A percentile compares a stretch with the other conserved stretches of the same genome.
Evolutionary conservation across 768 basidiomycete species (phyloP).

Genomic region (Pleurotus ostreatus): DNA sequence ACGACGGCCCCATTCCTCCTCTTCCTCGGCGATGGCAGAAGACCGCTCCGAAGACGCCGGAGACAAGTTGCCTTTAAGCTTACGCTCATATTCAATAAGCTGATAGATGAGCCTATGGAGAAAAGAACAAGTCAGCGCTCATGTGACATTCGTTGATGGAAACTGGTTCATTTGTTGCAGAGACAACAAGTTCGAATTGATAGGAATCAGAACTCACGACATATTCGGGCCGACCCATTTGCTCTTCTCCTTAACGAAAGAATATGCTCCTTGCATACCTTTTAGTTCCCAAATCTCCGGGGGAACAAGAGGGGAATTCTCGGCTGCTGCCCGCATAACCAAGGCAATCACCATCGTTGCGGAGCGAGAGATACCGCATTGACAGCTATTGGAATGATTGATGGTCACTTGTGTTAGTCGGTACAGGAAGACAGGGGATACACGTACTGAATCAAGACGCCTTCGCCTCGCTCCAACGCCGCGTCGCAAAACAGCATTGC

Average conservation of each 20-base stretch:
- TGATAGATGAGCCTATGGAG: constrained; percentile 82
- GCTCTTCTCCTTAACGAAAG: constrained; percentile 87
- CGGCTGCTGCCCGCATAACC: constrained; percentile 88
- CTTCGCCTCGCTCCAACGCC: constrained; percentile 70
- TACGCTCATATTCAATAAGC: constrained; percentile 86
- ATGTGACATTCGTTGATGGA: neutral
- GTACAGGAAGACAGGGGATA: constrained; percentile 9
- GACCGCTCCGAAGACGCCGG: constrained; percentile 52
- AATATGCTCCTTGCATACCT: constrained; percentile 88
- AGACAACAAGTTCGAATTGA: constrained; percentile 2
- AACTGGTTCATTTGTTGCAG: constrained; percentile 12
- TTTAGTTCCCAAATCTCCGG: constrained; percentile 74
- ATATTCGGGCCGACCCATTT: constrained; percentile 90
- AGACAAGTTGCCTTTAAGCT: constrained; percentile 50
- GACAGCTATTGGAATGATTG: constrained; percentile 55
- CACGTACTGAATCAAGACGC: constrained; percentile 82
- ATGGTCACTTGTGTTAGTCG: constrained; percentile 15
- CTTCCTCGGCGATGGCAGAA: constrained; percentile 54
- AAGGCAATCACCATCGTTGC: constrained; percentile 88
- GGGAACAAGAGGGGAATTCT: constrained; percentile 59
- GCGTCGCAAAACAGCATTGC: constrained; percentile 83
- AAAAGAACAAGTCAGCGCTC: constrained; percentile 17
- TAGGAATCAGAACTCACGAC: constrained; percentile 58
- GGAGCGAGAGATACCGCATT: constrained; percentile 90
- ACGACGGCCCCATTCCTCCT: constrained; percentile 78